Evolutionary conservation across 495 filamentous ascomycete genomes (phyloP), one percentile per base, ranked within the genome.

Genomic region (Amniculicola lignicola): DNA sequence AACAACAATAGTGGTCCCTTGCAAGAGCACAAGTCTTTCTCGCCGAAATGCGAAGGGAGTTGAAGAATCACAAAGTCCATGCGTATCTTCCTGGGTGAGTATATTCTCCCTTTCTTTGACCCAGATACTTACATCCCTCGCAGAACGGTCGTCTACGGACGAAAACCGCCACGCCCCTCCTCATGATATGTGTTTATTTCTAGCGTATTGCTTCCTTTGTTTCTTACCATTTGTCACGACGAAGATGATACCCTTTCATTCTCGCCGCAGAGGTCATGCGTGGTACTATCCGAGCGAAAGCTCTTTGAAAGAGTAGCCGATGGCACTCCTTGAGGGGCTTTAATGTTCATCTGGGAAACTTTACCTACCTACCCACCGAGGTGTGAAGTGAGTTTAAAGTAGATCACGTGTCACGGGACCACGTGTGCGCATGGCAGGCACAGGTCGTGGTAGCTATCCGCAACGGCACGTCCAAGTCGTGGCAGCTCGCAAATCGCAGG

Each of bases 1-100:
- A 27, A 54, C 29, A 12, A 10, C 33, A 24, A 28, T 21, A 51
- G 39, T 62, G 59, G 59, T 51, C 43, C 15, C 16, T 55, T 28
- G 49, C 41, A 12, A 21, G 50, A 7, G 63, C 55, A 1, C 60
- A 63, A 37, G 31, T 62, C 29, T 60, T 51, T 27, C 46, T 66
- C 35, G 59, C 57, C 4, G 27, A 66, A 24, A 63, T 66, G 59
- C 47, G 55, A 14, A 37, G 39, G 31, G 43, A 25, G 48, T 19
- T 66, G 33, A 55, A 43, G 42, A 47, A 61, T 24, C n/a, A 29
- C 37, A 47, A 45, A 16, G 33, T 29, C 3, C 63, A 66, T 48
- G 63, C 59, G 6, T 62, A 51, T 28, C 45, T 57, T 16, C 43
- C 43, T 1, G 54, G 45, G 9, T n/a, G n/a, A n/a, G n/a, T n/a